phyloP scores from a whole-genome alignment of 179 eudicot genomes.

The Beta macrorhiza region DNA sequence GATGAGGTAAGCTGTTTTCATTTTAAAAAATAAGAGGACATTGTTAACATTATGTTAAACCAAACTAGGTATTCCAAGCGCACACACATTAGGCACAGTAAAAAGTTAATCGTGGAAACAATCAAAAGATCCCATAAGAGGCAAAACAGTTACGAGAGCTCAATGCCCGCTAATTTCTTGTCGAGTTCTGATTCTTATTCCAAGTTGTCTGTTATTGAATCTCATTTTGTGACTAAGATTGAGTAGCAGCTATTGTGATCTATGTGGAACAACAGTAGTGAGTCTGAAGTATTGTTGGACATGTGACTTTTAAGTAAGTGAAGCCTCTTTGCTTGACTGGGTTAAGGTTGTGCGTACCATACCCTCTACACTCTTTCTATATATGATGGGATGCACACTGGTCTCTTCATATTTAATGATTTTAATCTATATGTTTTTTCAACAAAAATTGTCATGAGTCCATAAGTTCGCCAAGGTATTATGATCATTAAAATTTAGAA shows the following conservation, averaged over 20 bases:
- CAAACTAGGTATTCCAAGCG: conserved; percentile 6
- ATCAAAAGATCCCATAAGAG: neutral
- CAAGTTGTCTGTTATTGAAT: neutral
- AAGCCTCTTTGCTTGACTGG: neutral
- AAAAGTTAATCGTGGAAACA: neutral
- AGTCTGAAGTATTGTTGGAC: neutral
- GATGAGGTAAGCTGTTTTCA: conserved; percentile 57
- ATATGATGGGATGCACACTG: neutral
- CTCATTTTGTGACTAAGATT: neutral
- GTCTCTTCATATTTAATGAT: neutral
- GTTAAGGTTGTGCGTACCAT: neutral
- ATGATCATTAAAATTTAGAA: neutral
- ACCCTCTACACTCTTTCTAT: neutral
- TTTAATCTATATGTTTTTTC: neutral
- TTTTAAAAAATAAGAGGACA: neutral
- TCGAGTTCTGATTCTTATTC: neutral
- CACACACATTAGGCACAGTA: neutral
- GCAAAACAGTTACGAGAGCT: neutral
- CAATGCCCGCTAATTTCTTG: neutral
- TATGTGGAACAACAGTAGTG: neutral
- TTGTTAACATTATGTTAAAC: neutral
- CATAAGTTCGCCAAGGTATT: neutral
- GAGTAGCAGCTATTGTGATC: neutral
- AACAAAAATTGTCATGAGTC: neutral
- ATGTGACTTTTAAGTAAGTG: neutral